These are phyloP conservation scores for Paratrypanosoma confusum DNA, from an alignment of 208 protist genomes.

Conservation along the genomic window DNA sequence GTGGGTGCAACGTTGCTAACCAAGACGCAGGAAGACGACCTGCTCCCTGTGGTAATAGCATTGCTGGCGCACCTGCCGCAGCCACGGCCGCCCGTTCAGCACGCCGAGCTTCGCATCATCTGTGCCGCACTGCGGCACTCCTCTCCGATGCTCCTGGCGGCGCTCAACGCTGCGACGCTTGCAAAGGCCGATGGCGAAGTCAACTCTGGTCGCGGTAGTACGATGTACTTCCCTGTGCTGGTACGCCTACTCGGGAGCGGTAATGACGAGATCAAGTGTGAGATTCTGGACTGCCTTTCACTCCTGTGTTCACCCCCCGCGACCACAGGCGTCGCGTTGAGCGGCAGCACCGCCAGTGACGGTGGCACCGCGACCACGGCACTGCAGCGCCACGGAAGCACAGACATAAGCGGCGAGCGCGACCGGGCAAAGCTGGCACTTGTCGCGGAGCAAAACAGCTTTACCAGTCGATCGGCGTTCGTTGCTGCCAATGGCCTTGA, in stretches of 20 bases:
- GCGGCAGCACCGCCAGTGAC: slow-evolving; percentile 1
- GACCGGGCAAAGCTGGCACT: no score
- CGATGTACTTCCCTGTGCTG: slow-evolving; percentile 35
- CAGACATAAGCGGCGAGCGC: no score
- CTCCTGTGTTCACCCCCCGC: no score
- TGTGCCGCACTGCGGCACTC: no score
- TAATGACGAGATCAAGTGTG: slow-evolving; percentile 88
- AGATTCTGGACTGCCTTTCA: slow-evolving; percentile 65
- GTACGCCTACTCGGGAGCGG: slow-evolving; percentile 71
- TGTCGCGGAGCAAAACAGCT: no score
- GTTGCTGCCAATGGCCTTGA: slow-evolving; percentile 53
- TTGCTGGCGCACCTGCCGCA: slow-evolving; percentile 52
- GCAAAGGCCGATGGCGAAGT: slow-evolving; percentile 20
- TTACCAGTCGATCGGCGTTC: slow-evolving; percentile 69
- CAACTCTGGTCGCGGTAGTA: no score
- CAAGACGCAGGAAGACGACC: slow-evolving; percentile 18
- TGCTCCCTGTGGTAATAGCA: slow-evolving; percentile 35
- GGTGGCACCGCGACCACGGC: no score
- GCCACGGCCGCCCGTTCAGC: slow-evolving; percentile 63
- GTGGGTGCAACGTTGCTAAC: slow-evolving; percentile 26
- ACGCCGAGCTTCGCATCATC: slow-evolving; percentile 58
- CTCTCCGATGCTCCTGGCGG: slow-evolving; percentile 49
- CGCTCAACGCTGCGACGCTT: neutral
- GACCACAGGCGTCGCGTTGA: no score
- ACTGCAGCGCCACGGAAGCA: no score